Evolutionary conservation across 306 rosid species (phyloP).

Genomic region (Geum urbanum): DNA sequence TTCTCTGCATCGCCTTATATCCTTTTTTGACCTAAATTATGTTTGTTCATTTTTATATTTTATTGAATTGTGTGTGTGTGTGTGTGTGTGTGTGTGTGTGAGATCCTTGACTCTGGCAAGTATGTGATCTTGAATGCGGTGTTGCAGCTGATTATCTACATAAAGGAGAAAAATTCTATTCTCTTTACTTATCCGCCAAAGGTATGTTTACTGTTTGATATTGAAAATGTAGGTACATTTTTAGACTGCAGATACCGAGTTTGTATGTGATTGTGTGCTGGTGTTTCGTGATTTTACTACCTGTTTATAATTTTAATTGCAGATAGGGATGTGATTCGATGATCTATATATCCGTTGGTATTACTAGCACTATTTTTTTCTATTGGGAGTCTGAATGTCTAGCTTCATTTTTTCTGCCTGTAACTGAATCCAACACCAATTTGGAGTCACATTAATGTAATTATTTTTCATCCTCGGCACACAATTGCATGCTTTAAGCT

Average conservation of each 20-base stretch:
- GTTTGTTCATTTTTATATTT: background rate
- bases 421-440: no score
- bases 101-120: constrained; percentile 67
- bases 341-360: background rate
- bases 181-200: constrained; percentile 80
- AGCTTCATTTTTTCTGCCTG: background rate
- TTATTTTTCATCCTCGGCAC: background rate
- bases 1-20: constrained; percentile 79
- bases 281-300: background rate
- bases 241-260: background rate
- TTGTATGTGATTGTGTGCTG: no score
- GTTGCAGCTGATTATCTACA: constrained; percentile 77
- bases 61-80: background rate
- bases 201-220: constrained; percentile 38
- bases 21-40: constrained; percentile 36
- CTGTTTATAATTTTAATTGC: background rate
- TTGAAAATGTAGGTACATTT: background rate
- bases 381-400: background rate
- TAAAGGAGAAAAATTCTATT: constrained; percentile 89
- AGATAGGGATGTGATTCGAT: background rate
- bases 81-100: constrained; percentile 1
- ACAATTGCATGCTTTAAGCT: background rate
- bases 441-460: background rate
- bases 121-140: constrained; percentile 73
- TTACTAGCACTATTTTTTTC: background rate